Conservation (phyloP, 169 alveolate genomes). For the Babesia gibsoni region DNA sequence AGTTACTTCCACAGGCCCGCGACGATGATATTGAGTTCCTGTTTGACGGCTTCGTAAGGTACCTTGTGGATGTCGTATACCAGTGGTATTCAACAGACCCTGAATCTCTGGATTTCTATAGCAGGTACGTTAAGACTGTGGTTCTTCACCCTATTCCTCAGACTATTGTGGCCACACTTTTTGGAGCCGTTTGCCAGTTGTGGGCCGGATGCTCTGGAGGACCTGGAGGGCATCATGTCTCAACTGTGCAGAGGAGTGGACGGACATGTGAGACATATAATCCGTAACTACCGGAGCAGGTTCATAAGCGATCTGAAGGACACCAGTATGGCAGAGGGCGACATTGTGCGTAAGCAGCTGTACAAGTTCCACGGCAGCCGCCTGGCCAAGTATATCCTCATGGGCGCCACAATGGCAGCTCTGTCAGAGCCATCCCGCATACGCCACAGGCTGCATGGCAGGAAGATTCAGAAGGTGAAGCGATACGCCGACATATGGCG, state of each 20-base stretch:
- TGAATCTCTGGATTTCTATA: conserved; percentile 23
- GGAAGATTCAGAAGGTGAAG: not conserved
- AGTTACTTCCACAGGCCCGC: not conserved
- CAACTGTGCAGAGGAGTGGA: conserved; percentile 36
- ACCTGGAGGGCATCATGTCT: conserved; percentile 5
- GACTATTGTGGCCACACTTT: conserved; percentile 20
- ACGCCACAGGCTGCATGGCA: not conserved
- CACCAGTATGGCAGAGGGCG: not conserved
- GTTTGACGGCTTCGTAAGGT: conserved; percentile 22
- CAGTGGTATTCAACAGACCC: conserved; percentile 33
- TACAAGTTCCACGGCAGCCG: conserved; percentile 57
- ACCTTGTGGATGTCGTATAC: conserved; percentile 28
- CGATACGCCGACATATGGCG: conserved; percentile 21
- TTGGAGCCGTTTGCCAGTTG: conserved; percentile 4
- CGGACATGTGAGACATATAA: conserved; percentile 2
- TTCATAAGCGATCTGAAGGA: conserved; percentile 23
- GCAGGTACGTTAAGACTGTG: conserved; percentile 12
- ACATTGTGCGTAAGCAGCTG: conserved; percentile 4
- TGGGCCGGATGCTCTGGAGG: not conserved
- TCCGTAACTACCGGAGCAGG: conserved; percentile 6
- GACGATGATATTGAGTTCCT: not conserved
- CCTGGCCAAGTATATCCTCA: conserved; percentile 26
- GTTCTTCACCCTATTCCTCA: not conserved
- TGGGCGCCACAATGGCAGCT: conserved; percentile 43
- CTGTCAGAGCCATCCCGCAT: not conserved